Conservation (phyloP, 108 stramenopile species). For the Skeletonema menzelii region DNA sequence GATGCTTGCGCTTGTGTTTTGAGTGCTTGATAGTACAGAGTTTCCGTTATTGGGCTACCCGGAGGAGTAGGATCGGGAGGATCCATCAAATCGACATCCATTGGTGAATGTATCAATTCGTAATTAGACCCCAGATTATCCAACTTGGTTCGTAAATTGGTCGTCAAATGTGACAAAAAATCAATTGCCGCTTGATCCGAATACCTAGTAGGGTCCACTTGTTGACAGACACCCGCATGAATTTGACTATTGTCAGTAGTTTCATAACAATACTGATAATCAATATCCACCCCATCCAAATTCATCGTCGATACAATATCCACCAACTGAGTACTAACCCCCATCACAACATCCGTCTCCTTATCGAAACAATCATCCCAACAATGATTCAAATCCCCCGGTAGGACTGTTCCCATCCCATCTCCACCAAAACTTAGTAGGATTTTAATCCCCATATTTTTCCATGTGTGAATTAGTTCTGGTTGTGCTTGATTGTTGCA, state of each 20-base stretch:
- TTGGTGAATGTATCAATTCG: slow-evolving; percentile 59
- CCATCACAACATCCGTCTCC: background rate
- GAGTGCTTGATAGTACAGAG: slow-evolving; percentile 43
- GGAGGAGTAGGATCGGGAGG: too few relatives aligned
- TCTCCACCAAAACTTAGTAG: slow-evolving; percentile 56
- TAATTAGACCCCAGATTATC: slow-evolving; percentile 22
- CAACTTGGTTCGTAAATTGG: slow-evolving; percentile 40
- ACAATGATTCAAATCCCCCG: slow-evolving; percentile 43
- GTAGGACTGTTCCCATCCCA: slow-evolving; percentile 51
- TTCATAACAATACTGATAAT: slow-evolving; percentile 59
- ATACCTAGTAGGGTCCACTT: slow-evolving; percentile 5
- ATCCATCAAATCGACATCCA: slow-evolving; percentile 55
- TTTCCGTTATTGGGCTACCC: too few relatives aligned
- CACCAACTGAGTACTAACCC: slow-evolving; percentile 29
- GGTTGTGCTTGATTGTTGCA: slow-evolving; percentile 28
- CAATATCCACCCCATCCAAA: slow-evolving; percentile 55
- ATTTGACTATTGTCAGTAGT: background rate
- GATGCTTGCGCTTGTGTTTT: too few relatives aligned
- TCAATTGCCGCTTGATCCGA: slow-evolving; percentile 33
- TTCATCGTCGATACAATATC: slow-evolving; percentile 33
- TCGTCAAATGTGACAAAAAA: slow-evolving; percentile 36
- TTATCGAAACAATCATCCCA: slow-evolving; percentile 60
- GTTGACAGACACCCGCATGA: slow-evolving; percentile 1
- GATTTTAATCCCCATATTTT: slow-evolving; percentile 44
- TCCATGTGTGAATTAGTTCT: slow-evolving; percentile 23